Base-by-base conservation (phyloP, 805 yeast species). In the Yamadazyma phyllophila region DNA sequence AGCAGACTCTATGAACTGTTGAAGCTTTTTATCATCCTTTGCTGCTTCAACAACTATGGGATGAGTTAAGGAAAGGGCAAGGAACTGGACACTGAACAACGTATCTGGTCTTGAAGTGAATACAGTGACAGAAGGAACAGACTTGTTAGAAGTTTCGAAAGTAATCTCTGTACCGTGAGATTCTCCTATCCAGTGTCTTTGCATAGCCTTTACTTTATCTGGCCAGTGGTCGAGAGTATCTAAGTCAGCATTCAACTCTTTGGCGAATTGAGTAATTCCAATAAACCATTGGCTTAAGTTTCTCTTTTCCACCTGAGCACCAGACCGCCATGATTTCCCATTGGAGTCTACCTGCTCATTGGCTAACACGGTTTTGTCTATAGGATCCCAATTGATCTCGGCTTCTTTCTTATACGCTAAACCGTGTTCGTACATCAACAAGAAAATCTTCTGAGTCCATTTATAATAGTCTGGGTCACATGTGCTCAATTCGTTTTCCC, bases 331-430 rank as follows among this genome's bases (percentile, higher is more conserved):
- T 0, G 97, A 89, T 45, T 82, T 73, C 0, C 99, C 99, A 37
- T 88, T 78, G 1, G 83, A 63, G 62, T 94, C 99, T 2, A 94
- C 97, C 64, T 94, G 99, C 65, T 94, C 99, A 61, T 72, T 94
- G 2, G 99, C 99, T 48, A 94, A 71, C 1, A 94, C 99, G 0
- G 99, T 94, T 52, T 85, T 79, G 57, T 94, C 99, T 0, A 94
- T 80, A 0, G 99, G 99, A 65, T 94, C 99, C 99, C 99, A 94
- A 60, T 94, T 94, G 48, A 94, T 94, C 55, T 84, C 90, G 0
- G 97, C 96, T 39, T 82, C 82, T 39, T 84, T 83, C 52, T 91
- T 76, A 58, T 94, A 92, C 0, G 97, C 98, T 41, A 88, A 66
- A 0, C 96, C 96, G 39, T 82, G 74, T 55, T 89, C 80, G 62